phyloP scores from a whole-genome alignment of 2,329 filamentous ascomycete genomes.

The Fusarium sp. region DNA sequence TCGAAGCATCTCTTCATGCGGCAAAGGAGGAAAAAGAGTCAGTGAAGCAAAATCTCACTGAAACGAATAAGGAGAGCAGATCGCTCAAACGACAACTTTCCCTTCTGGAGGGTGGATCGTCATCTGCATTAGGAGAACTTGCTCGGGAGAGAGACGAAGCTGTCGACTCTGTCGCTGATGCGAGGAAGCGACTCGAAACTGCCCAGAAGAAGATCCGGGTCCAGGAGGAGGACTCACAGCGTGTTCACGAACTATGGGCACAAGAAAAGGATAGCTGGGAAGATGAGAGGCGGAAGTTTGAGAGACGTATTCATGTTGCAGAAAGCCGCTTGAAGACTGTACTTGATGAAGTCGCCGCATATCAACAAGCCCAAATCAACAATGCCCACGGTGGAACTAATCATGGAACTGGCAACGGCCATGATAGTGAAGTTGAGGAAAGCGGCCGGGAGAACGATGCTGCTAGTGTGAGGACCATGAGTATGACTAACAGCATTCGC shows the following conservation, averaged over 20 bases:
- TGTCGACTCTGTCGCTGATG: conserved; percentile 75
- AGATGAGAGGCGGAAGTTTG: conserved; percentile 81
- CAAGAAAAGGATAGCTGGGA: conserved; percentile 88
- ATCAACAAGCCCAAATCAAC: conserved; percentile 66
- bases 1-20: conserved; percentile 80
- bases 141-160: conserved; percentile 88
- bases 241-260: conserved; percentile 82
- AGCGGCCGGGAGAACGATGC: conserved; percentile 74
- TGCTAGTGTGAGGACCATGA: conserved; percentile 77
- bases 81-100: conserved; percentile 87
- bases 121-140: conserved; percentile 85
- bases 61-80: conserved; percentile 78
- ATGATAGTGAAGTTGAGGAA: conserved; percentile 71
- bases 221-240: conserved; percentile 85
- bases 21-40: conserved; percentile 79
- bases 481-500: conserved; percentile 76
- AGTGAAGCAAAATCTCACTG: conserved; percentile 69
- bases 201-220: conserved; percentile 80
- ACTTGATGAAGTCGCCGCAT: conserved; percentile 84
- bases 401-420: conserved; percentile 45
- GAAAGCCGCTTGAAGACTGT: conserved; percentile 86
- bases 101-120: conserved; percentile 86
- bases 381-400: conserved; percentile 46
- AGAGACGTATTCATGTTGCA: conserved; percentile 88
- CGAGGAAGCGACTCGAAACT: conserved; percentile 79